Evolutionary conservation across 345 rosid genomes (phyloP).

Genomic region (Sisymbrium altissimum): DNA sequence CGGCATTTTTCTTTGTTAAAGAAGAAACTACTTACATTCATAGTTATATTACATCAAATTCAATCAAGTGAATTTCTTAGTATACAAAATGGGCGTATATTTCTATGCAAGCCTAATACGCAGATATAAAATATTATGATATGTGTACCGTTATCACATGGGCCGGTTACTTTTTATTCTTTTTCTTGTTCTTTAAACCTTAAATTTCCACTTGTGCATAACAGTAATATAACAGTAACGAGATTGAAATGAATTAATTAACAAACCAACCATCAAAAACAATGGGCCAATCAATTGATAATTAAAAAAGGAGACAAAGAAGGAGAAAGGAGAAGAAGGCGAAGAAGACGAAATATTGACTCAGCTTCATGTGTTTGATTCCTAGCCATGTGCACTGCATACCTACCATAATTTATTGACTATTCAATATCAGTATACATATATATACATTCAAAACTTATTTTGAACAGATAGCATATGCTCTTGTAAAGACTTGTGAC

Average conservation of each 20-base stretch:
- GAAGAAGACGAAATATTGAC: conserved; percentile 27
- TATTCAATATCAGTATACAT: not conserved
- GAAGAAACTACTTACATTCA: not conserved
- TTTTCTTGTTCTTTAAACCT: not conserved
- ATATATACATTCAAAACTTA: not conserved
- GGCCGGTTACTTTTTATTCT: conserved; percentile 18
- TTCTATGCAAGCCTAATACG: conserved; percentile 15
- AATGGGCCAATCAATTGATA: conserved; percentile 25
- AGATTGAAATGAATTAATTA: not conserved
- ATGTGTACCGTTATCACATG: conserved; percentile 29
- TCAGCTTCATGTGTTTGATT: conserved; percentile 36
- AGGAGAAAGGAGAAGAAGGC: not conserved
- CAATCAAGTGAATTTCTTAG: not conserved
- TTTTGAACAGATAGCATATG: not conserved
- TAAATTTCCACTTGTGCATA: not conserved
- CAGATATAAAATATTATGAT: not conserved
- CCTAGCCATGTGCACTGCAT: conserved; percentile 29
- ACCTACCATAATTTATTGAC: conserved; percentile 10
- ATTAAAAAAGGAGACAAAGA: not conserved
- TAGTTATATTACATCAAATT: not conserved
- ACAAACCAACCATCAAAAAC: conserved; percentile 26
- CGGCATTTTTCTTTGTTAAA: not conserved
- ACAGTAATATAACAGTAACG: not conserved
- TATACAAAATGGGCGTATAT: not conserved
- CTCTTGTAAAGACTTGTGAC: not conserved